Evolutionary conservation across 1,284 basidiomycete species (phyloP).

Genomic region (Peniophora sp.): DNA sequence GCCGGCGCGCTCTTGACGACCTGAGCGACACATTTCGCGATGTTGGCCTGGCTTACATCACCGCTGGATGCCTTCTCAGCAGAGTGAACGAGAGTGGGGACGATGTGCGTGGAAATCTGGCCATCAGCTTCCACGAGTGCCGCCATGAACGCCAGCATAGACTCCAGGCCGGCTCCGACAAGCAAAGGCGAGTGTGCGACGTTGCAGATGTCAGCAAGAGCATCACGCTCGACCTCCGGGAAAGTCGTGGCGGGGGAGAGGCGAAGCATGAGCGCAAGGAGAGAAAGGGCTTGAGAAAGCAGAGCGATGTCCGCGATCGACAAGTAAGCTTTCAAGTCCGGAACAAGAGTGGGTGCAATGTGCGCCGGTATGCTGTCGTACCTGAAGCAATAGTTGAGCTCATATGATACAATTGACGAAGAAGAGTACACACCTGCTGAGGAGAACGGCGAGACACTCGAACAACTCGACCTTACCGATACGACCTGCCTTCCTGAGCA

Average conservation of each 20-base stretch:
- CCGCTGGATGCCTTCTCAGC: constrained; percentile 49
- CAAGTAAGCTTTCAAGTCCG: constrained; percentile 70
- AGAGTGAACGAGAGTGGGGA: constrained; percentile 60
- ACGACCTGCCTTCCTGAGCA: constrained; percentile 78
- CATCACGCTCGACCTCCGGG: constrained; percentile 61
- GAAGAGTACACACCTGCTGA: constrained; percentile 45
- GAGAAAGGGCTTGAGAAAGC: constrained; percentile 67
- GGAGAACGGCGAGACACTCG: constrained; percentile 65
- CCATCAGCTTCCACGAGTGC: constrained; percentile 77
- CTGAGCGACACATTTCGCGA: constrained; percentile 78
- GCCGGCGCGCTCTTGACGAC: constrained; percentile 64
- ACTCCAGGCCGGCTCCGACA: constrained; percentile 69
- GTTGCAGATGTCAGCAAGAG: constrained; percentile 62
- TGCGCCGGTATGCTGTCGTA: constrained; percentile 57
- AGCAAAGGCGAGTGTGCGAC: constrained; percentile 75
- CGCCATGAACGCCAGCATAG: constrained; percentile 74
- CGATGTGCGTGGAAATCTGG: constrained; percentile 71
- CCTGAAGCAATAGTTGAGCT: constrained; percentile 26
- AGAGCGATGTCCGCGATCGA: constrained; percentile 69
- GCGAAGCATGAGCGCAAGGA: constrained; percentile 65
- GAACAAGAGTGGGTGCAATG: constrained; percentile 56
- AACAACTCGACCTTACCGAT: constrained; percentile 79
- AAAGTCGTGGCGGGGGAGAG: constrained; percentile 60
- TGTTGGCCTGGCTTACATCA: constrained; percentile 57
- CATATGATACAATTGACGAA: constrained; percentile 1